Evolutionary conservation across 768 basidiomycete genomes (phyloP).

Genomic region (Dioszegia crocea): DNA sequence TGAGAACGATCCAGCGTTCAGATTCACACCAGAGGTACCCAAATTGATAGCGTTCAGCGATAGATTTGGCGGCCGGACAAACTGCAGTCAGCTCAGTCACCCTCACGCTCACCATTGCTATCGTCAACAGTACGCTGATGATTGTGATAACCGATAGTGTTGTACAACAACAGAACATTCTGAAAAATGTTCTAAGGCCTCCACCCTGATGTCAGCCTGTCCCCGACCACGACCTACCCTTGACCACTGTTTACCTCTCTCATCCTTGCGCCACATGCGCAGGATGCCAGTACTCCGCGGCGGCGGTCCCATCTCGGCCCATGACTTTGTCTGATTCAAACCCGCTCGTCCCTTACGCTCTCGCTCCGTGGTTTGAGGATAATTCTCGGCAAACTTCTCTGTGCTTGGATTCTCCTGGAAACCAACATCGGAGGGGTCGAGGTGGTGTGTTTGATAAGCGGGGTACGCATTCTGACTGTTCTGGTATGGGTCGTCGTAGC

Average conservation of each 20-base stretch:
- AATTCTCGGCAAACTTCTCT: slow-evolving; percentile 25
- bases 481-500: slow-evolving; percentile 12
- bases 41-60: slow-evolving; percentile 38
- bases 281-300: slow-evolving; percentile 48
- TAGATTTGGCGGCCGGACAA: slow-evolving; percentile 46
- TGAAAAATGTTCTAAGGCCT: slow-evolving; percentile 30
- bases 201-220: slow-evolving; percentile 35
- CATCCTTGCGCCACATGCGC: slow-evolving; percentile 49
- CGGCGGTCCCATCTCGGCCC: slow-evolving; percentile 34
- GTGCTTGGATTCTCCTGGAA: slow-evolving; percentile 18
- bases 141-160: slow-evolving; percentile 37
- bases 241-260: slow-evolving; percentile 47
- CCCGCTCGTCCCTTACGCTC: slow-evolving; percentile 31
- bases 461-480: background rate
- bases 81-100: slow-evolving; percentile 24
- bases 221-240: slow-evolving; percentile 26
- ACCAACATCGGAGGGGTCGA: slow-evolving; percentile 2
- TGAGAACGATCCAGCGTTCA: slow-evolving; percentile 31
- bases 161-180: slow-evolving; percentile 44
- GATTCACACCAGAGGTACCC: slow-evolving; percentile 33
- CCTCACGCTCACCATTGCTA: slow-evolving; percentile 37
- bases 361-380: slow-evolving; percentile 24
- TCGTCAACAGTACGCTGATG: slow-evolving; percentile 40
- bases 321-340: slow-evolving; percentile 24
- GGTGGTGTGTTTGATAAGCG: slow-evolving; percentile 3